Evolutionary conservation across 306 rosid species (phyloP).

Genomic region (Gynostemma pentaphyllum): DNA sequence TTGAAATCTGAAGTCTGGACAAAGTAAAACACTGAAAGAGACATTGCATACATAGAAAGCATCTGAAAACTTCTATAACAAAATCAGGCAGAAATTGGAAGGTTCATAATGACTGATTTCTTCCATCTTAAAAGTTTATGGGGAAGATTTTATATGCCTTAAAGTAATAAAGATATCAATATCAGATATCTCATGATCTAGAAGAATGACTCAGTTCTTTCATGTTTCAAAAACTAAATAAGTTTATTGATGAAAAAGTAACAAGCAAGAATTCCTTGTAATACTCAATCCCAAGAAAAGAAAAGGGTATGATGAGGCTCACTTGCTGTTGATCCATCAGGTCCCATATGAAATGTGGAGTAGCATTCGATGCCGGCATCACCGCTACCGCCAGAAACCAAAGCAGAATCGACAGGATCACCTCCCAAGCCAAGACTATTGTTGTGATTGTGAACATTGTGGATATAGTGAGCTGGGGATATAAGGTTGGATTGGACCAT

Average conservation of each 20-base stretch:
- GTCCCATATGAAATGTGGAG: slow-evolving; percentile 11
- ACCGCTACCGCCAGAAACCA: slow-evolving; percentile 10
- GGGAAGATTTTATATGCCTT: not conserved
- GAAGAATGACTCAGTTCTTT: not conserved
- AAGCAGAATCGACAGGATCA: slow-evolving; percentile 12
- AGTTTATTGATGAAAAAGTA: not conserved
- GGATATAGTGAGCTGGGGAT: slow-evolving; percentile 10
- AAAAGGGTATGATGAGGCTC: slow-evolving; percentile 6
- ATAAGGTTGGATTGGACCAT: slow-evolving; percentile 19
- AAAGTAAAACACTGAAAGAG: slow-evolving; percentile 3
- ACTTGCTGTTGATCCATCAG: slow-evolving; percentile 29
- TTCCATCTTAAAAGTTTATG: not conserved
- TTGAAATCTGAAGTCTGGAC: not conserved
- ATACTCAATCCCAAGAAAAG: slow-evolving; percentile 13
- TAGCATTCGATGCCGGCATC: slow-evolving; percentile 13
- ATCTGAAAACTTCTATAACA: not conserved
- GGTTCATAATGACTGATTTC: not conserved
- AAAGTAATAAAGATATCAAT: not conserved
- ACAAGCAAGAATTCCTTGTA: too few relatives aligned
- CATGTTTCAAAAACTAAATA: slow-evolving; percentile 7
- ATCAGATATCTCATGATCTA: not conserved
- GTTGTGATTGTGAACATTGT: slow-evolving; percentile 9
- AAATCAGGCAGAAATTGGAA: not conserved
- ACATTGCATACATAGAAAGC: not conserved
- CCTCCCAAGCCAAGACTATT: slow-evolving; percentile 18